phyloP scores from a whole-genome alignment of 371 early-diverging fungal species.

The Lichtheimia ramosa region DNA sequence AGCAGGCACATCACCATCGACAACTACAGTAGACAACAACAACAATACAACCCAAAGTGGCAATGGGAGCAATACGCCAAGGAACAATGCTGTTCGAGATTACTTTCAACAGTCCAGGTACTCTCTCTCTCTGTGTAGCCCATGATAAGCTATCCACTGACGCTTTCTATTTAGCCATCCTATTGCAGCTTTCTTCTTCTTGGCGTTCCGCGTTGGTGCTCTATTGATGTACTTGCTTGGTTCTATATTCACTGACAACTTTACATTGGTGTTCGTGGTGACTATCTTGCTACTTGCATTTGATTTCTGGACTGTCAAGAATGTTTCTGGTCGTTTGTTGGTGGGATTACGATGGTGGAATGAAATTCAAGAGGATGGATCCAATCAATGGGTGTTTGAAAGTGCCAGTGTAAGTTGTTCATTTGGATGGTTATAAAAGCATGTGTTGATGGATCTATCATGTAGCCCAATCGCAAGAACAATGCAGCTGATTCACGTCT shows the following conservation, averaged over 20 bases:
- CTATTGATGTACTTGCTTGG: slow-evolving; percentile 84
- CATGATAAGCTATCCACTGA: too few species aligned
- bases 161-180: slow-evolving; percentile 82
- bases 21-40: neutral
- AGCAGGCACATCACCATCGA: slow-evolving; percentile 7
- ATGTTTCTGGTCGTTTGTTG: slow-evolving; percentile 91
- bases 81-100: slow-evolving; percentile 28
- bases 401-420: slow-evolving; percentile 82
- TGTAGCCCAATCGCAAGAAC: slow-evolving; percentile 63
- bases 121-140: too few species aligned
- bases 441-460: neutral
- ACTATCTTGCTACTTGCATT: slow-evolving; percentile 89
- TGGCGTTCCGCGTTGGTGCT: slow-evolving; percentile 82
- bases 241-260: slow-evolving; percentile 74
- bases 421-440: neutral
- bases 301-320: slow-evolving; percentile 99
- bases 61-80: neutral
- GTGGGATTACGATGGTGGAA: slow-evolving; percentile 99
- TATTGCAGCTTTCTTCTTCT: slow-evolving; percentile 85
- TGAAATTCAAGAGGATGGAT: slow-evolving; percentile 91
- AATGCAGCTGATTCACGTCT: slow-evolving; percentile 88
- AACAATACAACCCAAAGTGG: neutral
- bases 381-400: slow-evolving; percentile 95
- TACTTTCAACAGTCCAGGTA: slow-evolving; percentile 52
- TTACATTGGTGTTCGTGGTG: slow-evolving; percentile 89